These are phyloP conservation scores for Paramecium bursaria DNA, from an alignment of 73 alveolate genomes.

Conservation along the genomic window DNA sequence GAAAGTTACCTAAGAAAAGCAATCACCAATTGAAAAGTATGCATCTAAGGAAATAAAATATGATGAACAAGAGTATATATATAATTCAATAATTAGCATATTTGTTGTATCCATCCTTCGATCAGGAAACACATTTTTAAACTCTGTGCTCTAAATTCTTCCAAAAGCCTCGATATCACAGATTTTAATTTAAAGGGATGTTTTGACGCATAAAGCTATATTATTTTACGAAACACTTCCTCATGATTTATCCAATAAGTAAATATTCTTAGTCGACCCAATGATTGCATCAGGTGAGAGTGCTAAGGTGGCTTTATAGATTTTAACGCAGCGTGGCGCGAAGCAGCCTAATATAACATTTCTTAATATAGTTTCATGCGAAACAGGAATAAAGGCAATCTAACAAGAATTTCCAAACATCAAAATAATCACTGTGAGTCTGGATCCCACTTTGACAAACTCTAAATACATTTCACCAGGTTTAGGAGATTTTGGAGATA, in stretches of 20 bases:
- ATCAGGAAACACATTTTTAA: slow-evolving; percentile 85
- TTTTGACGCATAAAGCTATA: slow-evolving; percentile 74
- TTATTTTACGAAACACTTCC: slow-evolving; percentile 83
- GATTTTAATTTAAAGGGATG: slow-evolving; percentile 84
- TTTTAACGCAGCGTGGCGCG: slow-evolving; percentile 76
- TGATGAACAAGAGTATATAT: slow-evolving; percentile 69
- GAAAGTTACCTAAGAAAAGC: slow-evolving; percentile 44
- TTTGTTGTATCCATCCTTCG: slow-evolving; percentile 81
- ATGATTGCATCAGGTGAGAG: slow-evolving; percentile 92
- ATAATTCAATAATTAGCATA: not conserved
- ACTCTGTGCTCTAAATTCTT: slow-evolving; percentile 72
- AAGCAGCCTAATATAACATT: slow-evolving; percentile 81
- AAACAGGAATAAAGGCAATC: slow-evolving; percentile 74
- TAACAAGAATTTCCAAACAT: slow-evolving; percentile 72
- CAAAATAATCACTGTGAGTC: slow-evolving; percentile 80
- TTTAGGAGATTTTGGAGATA: slow-evolving; percentile 91
- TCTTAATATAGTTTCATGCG: slow-evolving; percentile 82
- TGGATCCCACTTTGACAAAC: too few species aligned
- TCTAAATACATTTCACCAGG: slow-evolving; percentile 87
- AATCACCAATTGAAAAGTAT: slow-evolving; percentile 76
- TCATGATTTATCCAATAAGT: slow-evolving; percentile 65
- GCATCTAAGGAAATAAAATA: slow-evolving; percentile 73
- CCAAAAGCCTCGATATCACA: slow-evolving; percentile 82
- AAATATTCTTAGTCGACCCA: slow-evolving; percentile 85
- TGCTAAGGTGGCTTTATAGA: slow-evolving; percentile 72